Base-by-base conservation (phyloP, 805 yeast species). In the Schizosaccharomyces cryophilus region DNA sequence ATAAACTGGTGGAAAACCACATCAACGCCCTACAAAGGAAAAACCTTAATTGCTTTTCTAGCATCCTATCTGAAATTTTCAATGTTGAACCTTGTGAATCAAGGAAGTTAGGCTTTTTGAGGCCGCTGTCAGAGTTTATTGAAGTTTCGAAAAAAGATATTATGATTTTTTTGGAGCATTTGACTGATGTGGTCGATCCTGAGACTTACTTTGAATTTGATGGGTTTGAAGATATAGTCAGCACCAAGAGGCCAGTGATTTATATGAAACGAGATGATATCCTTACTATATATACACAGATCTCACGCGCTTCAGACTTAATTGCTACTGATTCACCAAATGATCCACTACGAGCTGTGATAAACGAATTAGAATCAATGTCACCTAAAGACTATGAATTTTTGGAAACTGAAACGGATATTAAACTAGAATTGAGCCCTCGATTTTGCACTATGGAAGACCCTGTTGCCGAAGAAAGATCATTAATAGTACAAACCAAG, bases 401-500 rank as follows among this genome's bases (percentile, higher is more conserved):
- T 61, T 67, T 75, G n/a, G 74, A 78, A 45, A 70, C 80, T 42
- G 71, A 78, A 62, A 78, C 81, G 0, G 74, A 70, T 56, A 70
- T 81, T 54, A 79, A 81, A 2, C 72, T 86, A 61, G 79, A 76
- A 61, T 73, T 86, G 64, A 82, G 83, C 67, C 80, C 84, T 0
- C 73, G 78, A 29, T 77, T 74, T 61, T 75, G 78, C 61, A 75
- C 69, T 5, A 66, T 68, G 0, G 71, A 66, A 19, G 74, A 75
- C 17, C 73, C 74, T 4, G 86, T 84, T 61, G 77, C 81, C 1
- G 82, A 81, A 66, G 71, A 77, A 47, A 78, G 78, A 61, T 73
- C 84, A 5, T 71, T 86, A 38, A 73, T 83, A 66, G 77, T 87
- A 61, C 88, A 87, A 67, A 87, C 85, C 0, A 90, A 90, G 69